These are phyloP conservation scores for Gossypium australe DNA, from an alignment of 345 rosid species.

Conservation along the genomic window DNA sequence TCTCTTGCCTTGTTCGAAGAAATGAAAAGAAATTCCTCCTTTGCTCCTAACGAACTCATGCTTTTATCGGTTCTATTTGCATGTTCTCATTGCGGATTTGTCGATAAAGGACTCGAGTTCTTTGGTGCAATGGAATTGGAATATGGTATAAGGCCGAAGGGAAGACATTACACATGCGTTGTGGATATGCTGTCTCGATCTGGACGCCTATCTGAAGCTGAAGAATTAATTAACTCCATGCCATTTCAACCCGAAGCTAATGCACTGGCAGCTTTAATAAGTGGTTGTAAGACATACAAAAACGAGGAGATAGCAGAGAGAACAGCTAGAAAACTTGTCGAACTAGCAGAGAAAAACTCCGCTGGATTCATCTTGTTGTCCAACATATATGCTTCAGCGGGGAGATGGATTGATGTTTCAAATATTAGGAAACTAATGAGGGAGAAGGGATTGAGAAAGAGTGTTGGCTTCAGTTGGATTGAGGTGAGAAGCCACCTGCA, in stretches of 20 bases:
- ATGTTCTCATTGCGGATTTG: slow-evolving; percentile 49
- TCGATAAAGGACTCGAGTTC: slow-evolving; percentile 38
- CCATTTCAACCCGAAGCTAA: slow-evolving; percentile 40
- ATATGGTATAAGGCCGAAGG: slow-evolving; percentile 38
- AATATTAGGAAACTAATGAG: slow-evolving; percentile 45
- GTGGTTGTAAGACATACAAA: slow-evolving; percentile 43
- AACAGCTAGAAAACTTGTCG: slow-evolving; percentile 35
- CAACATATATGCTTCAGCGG: slow-evolving; percentile 53
- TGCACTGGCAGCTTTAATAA: slow-evolving; percentile 48
- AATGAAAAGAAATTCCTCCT: slow-evolving; percentile 28
- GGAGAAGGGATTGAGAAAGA: slow-evolving; percentile 48
- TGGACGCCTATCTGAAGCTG: slow-evolving; percentile 53
- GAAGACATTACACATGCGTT: slow-evolving; percentile 43
- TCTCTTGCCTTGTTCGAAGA: slow-evolving; percentile 41
- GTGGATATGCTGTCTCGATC: slow-evolving; percentile 59
- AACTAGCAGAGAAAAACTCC: slow-evolving; percentile 29
- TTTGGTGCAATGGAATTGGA: slow-evolving; percentile 38
- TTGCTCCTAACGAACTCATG: slow-evolving; percentile 37
- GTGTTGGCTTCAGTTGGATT: slow-evolving; percentile 49
- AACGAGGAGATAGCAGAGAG: slow-evolving; percentile 45
- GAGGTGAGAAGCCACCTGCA: slow-evolving; percentile 40
- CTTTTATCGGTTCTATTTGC: slow-evolving; percentile 51
- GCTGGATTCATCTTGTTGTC: slow-evolving; percentile 45
- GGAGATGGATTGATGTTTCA: slow-evolving; percentile 48
- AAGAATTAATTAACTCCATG: slow-evolving; percentile 45